Evolutionary conservation across 1,284 basidiomycete genomes (phyloP), one percentile per base, ranked within the genome.

Genomic region (Sporisorium sorghi): DNA sequence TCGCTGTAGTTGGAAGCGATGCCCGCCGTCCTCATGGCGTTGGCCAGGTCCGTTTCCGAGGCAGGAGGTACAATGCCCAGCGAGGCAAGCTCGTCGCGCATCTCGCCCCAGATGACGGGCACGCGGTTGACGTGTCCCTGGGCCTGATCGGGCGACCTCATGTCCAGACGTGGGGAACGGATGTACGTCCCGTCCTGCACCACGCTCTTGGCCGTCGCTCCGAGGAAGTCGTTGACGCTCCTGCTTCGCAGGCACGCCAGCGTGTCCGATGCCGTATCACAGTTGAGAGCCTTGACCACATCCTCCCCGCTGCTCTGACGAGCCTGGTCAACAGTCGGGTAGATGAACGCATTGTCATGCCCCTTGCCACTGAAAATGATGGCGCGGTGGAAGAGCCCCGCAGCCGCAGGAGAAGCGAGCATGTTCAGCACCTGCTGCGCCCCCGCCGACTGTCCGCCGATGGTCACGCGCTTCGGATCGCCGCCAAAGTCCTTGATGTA

Each of bases 361-460:
- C 62, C 58, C 21, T 48, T 59, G 6, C 67, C 72, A 12, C 67
- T 70, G 43, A 70, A 42, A 4, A 70, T 30, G n/a, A 74, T 70
- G 3, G 72, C 67, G 12, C 58, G 58, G 26, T 74, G 61, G 52
- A 74, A 74, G 23, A 74, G 72, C 0, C 61, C 61, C 5, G 57
- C 51, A 9, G 66, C 71, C 15, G 60, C 54, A 6, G 75, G 64
- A 3, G 64, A 65, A 21, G 66, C 72, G 6, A 77, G 65, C 40
- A 77, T 52, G 30, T 58, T 67, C 28, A 60, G 50, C 8, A 77
- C 67, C 10, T 66, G 61, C 44, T 74, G 72, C 2, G 91, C 94
- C 47, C 94, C 94, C 24, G 90, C 89, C 79, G 92, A 93, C 84
- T 97, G 93, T 11, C 94, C 94, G 26, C 92, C 92, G 21, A 97